Conservation (phyloP, 1,139 yeast species). For the Magnusiomyces suaveolens region DNA sequence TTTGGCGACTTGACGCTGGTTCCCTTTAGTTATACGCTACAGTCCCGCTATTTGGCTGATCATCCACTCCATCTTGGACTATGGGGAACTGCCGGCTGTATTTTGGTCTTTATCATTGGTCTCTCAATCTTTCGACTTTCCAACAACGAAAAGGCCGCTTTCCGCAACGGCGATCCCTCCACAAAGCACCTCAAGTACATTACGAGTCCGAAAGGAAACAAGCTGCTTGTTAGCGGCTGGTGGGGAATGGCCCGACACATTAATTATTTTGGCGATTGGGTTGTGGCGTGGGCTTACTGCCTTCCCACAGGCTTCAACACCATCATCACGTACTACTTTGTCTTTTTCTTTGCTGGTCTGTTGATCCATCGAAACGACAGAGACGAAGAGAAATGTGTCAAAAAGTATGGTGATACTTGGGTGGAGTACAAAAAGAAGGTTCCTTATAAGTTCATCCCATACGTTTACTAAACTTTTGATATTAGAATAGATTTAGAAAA, state of each 20-base stretch:
- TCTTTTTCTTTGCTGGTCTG: slow-evolving; percentile 69
- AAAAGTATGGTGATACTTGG: slow-evolving; percentile 83
- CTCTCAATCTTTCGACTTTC: slow-evolving; percentile 75
- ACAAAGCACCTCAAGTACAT: slow-evolving; percentile 56
- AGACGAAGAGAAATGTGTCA: slow-evolving; percentile 84
- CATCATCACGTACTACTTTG: slow-evolving; percentile 79
- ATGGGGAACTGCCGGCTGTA: slow-evolving; percentile 31
- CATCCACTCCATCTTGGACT: slow-evolving; percentile 52
- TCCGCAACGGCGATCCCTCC: slow-evolving; percentile 66
- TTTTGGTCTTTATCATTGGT: slow-evolving; percentile 47
- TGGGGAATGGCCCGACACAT: slow-evolving; percentile 91
- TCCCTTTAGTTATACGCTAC: slow-evolving; percentile 88
- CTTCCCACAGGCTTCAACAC: slow-evolving; percentile 78
- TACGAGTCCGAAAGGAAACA: slow-evolving; percentile 67
- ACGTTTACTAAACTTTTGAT: slow-evolving; percentile 46
- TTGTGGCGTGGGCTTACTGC: slow-evolving; percentile 88
- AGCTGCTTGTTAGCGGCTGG: slow-evolving; percentile 84
- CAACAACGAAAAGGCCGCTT: slow-evolving; percentile 74
- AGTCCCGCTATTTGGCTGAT: slow-evolving; percentile 68
- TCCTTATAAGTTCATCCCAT: slow-evolving; percentile 86
- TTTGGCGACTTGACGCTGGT: slow-evolving; percentile 91
- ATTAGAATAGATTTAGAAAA: background rate
- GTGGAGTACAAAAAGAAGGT: slow-evolving; percentile 65
- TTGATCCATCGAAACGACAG: slow-evolving; percentile 80
- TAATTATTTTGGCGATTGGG: slow-evolving; percentile 92